Evolutionary conservation across 495 filamentous ascomycete genomes (phyloP), one percentile per base, ranked within the genome.

Genomic region (Hyaloscypha bicolor): DNA sequence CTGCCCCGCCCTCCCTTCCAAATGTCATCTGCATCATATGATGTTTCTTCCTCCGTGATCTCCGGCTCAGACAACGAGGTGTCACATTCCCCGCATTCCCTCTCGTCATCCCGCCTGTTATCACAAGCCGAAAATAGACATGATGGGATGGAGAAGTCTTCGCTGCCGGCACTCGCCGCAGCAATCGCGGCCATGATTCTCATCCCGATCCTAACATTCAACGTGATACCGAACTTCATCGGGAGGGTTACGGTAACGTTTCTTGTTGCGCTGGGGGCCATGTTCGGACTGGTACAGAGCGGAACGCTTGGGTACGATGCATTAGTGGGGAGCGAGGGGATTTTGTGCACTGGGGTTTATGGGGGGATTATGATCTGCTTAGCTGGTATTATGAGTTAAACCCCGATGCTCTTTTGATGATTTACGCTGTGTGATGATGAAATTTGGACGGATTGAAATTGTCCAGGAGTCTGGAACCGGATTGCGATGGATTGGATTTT

Each of bases 201-300:
- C 8, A 71, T 88, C 9, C 87, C 87, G 0, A 80, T 91, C 21
- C 73, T 90, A 32, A 84, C 86, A 5, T 90, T 90, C 73, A 72
- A 74, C 4, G 69, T 84, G 3, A 81, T 84, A 35, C 82, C 82
- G 0, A 82, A 83, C 25, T 86, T 87, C 68, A 74, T 83, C 2
- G 84, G 83, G 21, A 80, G 86, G 33, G 75, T 88, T 57, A 81
- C 83, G 0, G 79, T 87, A 32, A 81, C 85, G 1, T 48, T 74
- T 16, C 69, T 82, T 2, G 78, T 80, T 0, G 76, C 73, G 1
- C 55, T 71, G 1, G 71, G 75, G 25, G 72, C 76, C 5, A 56
- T 78, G 4, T 72, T 69, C 25, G 71, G 62, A 6, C 56, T 78
- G 48, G 70, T 77, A 5, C 79, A 78, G 55, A 73, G 73, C 14